Evolutionary conservation across 768 basidiomycete genomes (phyloP), one percentile per base, ranked within the genome.

Genomic region (Lactarius vividus): DNA sequence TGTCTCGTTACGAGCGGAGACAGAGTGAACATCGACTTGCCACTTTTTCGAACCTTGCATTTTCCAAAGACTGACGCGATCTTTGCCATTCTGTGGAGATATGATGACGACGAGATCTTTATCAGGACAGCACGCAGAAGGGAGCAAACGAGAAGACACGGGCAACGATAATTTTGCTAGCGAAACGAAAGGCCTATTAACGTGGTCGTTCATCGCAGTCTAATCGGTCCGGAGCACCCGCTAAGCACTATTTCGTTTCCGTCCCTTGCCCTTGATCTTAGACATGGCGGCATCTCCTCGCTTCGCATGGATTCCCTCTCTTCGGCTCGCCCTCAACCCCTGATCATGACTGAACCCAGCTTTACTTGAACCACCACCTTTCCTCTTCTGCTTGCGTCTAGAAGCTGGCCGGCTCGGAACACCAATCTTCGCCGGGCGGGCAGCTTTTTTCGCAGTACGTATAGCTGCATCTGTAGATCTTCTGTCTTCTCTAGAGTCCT

Each of bases 391-490:
- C 52, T 68, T 62, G 60, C 40, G 40, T 60, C 66, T 71, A 64
- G 76, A 73, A 62, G 71, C 73, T 40, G 63, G 69, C 72, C 76
- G 80, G 64, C 75, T 74, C 37, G 82, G 79, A 53, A 81, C 75
- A 44, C 90, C 88, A 68, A 95, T 93, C 81, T 92, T 97, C 11
- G 77, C 77, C 1, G 90, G 90, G 70, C 85, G 84, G 40, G 80
- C 77, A 9, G 87, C 82, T 77, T 89, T 96, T 78, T 98, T 98
- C 11, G 91, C 94, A 15, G 85, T 85, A 62, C 96, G 90, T 69
- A 97, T 90, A 1, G 94, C 88, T 18, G 91, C 89, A 46, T 83
- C 81, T 54, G 90, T 77, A 10, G 82, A 79, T 28, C 80, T 82
- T 39, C 75, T 77, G 62, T 87, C 85, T 18, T 82, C 84, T 4